These are phyloP conservation scores for Xerocomellus intermedius DNA, from an alignment of 768 basidiomycete genomes.

Conservation along the genomic window DNA sequence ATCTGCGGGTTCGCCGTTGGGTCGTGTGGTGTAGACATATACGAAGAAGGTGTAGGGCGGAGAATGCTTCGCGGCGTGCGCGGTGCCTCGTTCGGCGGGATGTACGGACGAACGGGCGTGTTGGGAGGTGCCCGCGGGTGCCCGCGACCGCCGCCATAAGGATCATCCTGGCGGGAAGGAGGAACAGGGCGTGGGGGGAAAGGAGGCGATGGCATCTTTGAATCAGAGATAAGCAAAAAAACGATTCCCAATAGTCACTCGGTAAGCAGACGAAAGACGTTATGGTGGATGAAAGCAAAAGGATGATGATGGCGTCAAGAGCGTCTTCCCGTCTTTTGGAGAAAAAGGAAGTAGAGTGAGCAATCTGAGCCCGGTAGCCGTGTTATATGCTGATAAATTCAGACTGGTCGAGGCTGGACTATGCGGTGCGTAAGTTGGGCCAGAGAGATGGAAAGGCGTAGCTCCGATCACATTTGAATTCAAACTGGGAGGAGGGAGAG, in stretches of 20 bases:
- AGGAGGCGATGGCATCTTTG: conserved; percentile 19
- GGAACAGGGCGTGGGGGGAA: conserved; percentile 18
- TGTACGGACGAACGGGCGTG: conserved; percentile 1
- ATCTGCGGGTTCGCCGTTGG: not conserved
- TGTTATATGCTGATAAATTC: conserved; percentile 10
- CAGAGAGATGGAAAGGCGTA: not conserved
- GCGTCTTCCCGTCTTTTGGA: not conserved
- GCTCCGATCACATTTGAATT: conserved; percentile 23
- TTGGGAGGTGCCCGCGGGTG: conserved; percentile 2
- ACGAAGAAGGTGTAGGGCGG: conserved; percentile 9
- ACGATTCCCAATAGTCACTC: not conserved
- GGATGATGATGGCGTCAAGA: not conserved
- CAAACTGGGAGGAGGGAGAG: not conserved
- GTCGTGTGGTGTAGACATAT: conserved; percentile 2
- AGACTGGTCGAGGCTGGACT: conserved; percentile 22
- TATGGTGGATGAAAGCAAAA: conserved; percentile 3
- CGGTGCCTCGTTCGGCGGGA: conserved; percentile 1
- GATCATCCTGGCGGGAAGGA: conserved; percentile 9
- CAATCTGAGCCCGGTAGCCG: not conserved
- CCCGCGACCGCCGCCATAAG: not conserved
- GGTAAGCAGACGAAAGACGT: not conserved
- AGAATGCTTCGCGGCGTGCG: conserved; percentile 19
- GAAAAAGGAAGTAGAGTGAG: not conserved
- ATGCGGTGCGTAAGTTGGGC: not conserved
- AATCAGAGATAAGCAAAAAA: not conserved